Percentiles rank a stretch among this genome's conserved stretches.
These are phyloP conservation scores for Sambucus nigra DNA, from an alignment of 129 eudicot species.

Conservation along the genomic window DNA sequence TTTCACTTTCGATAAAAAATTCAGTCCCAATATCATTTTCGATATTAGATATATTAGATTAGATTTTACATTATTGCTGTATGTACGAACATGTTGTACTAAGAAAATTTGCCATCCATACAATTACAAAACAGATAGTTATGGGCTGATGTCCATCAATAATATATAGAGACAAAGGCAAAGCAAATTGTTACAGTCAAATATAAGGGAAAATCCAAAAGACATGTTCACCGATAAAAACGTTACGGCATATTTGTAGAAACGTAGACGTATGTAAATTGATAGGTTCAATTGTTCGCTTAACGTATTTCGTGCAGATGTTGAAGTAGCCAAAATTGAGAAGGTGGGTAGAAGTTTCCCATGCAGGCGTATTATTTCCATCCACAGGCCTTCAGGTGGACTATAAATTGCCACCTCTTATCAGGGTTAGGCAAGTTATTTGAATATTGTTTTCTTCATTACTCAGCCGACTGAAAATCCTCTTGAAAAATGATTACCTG, in stretches of 20 bases:
- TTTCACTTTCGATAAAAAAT: no score
- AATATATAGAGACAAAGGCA: background rate
- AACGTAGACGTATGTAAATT: no score
- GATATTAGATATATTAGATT: no score
- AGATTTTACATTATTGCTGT: background rate
- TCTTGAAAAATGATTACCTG: no score
- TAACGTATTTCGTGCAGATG: no score
- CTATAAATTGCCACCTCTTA: background rate
- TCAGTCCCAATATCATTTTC: no score
- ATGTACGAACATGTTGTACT: background rate
- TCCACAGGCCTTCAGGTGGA: background rate
- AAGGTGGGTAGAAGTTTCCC: background rate
- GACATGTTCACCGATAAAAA: no score
- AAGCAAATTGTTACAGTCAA: background rate
- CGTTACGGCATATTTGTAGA: background rate
- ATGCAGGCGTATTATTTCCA: no score
- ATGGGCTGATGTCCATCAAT: background rate
- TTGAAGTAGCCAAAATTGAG: background rate
- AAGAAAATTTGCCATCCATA: background rate
- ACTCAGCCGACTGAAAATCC: background rate
- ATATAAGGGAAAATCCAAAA: no score
- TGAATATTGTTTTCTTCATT: background rate
- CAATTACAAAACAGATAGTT: background rate
- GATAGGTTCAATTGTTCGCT: no score
- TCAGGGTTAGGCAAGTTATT: background rate